Evolutionary conservation across 2,329 filamentous ascomycete species (phyloP).

Genomic region (Nothopassalora personata): DNA sequence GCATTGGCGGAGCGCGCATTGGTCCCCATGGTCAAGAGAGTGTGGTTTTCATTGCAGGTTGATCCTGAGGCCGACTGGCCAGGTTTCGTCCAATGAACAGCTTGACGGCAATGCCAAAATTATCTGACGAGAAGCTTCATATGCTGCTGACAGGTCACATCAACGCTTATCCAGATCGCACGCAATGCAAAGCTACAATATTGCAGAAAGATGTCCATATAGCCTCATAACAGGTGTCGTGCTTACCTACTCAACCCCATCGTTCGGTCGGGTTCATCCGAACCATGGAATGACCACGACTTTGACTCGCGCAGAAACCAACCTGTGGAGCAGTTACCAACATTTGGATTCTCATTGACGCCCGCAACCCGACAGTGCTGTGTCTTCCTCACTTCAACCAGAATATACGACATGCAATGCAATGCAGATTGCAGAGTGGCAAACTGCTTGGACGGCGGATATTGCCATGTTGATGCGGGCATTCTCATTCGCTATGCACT

Average conservation of each 20-base stretch:
- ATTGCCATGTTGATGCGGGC: neutral
- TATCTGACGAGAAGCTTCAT: no score
- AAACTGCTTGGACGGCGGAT: neutral
- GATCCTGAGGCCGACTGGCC: no score
- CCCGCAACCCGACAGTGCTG: neutral
- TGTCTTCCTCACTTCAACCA: neutral
- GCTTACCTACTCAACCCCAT: no score
- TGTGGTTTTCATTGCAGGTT: no score
- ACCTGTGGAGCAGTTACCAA: neutral
- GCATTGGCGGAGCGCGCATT: conserved; percentile 24
- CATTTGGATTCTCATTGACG: neutral
- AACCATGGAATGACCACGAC: neutral
- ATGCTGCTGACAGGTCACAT: no score
- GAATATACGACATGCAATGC: neutral
- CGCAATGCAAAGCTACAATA: no score
- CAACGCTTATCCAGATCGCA: no score
- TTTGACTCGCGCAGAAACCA: neutral
- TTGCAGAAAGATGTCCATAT: no score
- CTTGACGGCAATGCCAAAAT: no score
- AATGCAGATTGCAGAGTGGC: neutral
- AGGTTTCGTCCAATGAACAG: no score
- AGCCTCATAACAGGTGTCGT: no score
- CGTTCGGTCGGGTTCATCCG: neutral
- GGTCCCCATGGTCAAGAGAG: conserved; percentile 20
- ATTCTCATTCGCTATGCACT: neutral